A percentile compares a stretch with the other conserved stretches of the same genome.
Evolutionary conservation across 129 eudicot species (phyloP).

Genomic region (Arctium minus): DNA sequence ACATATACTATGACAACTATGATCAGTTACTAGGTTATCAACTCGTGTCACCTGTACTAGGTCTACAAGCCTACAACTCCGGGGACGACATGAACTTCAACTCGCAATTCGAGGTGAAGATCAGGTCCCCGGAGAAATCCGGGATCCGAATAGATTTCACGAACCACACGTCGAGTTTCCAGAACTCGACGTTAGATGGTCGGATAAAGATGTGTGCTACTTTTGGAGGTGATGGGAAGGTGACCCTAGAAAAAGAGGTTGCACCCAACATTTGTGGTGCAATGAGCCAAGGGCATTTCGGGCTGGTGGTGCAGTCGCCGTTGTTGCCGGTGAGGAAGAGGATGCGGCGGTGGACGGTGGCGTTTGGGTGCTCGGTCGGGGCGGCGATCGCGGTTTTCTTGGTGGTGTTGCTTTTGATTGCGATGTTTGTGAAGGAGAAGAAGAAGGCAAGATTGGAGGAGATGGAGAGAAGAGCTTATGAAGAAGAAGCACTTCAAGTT

Average conservation of each 20-base stretch:
- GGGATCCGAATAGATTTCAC: slow-evolving; percentile 61
- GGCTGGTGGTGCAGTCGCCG: slow-evolving; percentile 69
- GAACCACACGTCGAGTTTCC: slow-evolving; percentile 22
- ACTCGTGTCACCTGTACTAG: slow-evolving; percentile 79
- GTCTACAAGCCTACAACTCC: slow-evolving; percentile 75
- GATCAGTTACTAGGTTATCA: slow-evolving; percentile 63
- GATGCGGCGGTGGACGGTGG: slow-evolving; percentile 67
- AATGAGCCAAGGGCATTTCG: slow-evolving; percentile 71
- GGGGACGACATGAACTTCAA: slow-evolving; percentile 39
- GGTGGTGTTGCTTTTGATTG: slow-evolving; percentile 61
- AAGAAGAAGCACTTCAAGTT: slow-evolving; percentile 94
- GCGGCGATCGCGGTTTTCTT: slow-evolving; percentile 69
- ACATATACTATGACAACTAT: slow-evolving; percentile 63
- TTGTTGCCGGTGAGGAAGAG: slow-evolving; percentile 50
- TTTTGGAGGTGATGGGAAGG: slow-evolving; percentile 67
- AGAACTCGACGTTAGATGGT: slow-evolving; percentile 30
- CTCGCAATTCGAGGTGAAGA: slow-evolving; percentile 56
- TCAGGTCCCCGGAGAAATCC: slow-evolving; percentile 39
- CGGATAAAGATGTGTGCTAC: slow-evolving; percentile 67
- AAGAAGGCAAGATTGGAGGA: slow-evolving; percentile 82
- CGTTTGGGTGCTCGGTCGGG: slow-evolving; percentile 66
- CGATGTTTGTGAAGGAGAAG: slow-evolving; percentile 80
- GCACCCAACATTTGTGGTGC: slow-evolving; percentile 58
- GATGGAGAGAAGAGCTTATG: slow-evolving; percentile 89
- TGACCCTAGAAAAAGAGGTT: slow-evolving; percentile 53